Percentiles rank a stretch among this genome's conserved stretches.
These are phyloP conservation scores for Micractinium sp. DNA, from an alignment of 139 green algal species.

Conservation along the genomic window DNA sequence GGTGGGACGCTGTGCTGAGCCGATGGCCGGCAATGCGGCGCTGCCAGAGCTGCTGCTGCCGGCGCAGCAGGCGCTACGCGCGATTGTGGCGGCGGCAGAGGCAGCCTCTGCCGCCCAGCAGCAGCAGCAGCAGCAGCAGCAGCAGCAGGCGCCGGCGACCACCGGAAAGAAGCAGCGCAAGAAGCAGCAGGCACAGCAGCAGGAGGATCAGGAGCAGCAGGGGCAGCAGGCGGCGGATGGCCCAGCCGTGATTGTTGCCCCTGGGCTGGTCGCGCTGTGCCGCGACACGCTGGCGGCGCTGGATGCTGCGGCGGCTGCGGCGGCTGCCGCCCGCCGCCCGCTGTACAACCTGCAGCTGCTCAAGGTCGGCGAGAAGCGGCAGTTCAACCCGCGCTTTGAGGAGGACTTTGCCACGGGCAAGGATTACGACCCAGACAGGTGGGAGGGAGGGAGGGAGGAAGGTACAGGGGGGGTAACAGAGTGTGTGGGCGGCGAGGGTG, in stretches of 20 bases:
- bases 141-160: background rate
- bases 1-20: slow-evolving; percentile 31
- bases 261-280: slow-evolving; percentile 50
- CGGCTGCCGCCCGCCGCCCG: slow-evolving; percentile 30
- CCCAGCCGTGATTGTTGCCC: slow-evolving; percentile 1
- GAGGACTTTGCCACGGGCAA: slow-evolving; percentile 74
- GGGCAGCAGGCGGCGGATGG: background rate
- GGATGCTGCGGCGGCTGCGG: slow-evolving; percentile 23
- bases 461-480: too few species aligned
- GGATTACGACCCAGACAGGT: slow-evolving; percentile 87
- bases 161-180: background rate
- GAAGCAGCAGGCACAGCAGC: background rate
- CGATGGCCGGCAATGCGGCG: slow-evolving; percentile 42
- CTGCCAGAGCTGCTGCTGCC: slow-evolving; percentile 65
- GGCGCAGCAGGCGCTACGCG: slow-evolving; percentile 28
- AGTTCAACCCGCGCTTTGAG: slow-evolving; percentile 91
- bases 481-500: too few species aligned
- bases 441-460: background rate
- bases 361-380: slow-evolving; percentile 50
- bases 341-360: slow-evolving; percentile 36
- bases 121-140: background rate
- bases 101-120: background rate
- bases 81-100: background rate
- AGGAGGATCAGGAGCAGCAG: background rate
- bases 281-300: slow-evolving; percentile 11